These are phyloP conservation scores for Chrysosporium queenslandicum DNA, from an alignment of 2,329 filamentous ascomycete genomes.

Conservation along the genomic window DNA sequence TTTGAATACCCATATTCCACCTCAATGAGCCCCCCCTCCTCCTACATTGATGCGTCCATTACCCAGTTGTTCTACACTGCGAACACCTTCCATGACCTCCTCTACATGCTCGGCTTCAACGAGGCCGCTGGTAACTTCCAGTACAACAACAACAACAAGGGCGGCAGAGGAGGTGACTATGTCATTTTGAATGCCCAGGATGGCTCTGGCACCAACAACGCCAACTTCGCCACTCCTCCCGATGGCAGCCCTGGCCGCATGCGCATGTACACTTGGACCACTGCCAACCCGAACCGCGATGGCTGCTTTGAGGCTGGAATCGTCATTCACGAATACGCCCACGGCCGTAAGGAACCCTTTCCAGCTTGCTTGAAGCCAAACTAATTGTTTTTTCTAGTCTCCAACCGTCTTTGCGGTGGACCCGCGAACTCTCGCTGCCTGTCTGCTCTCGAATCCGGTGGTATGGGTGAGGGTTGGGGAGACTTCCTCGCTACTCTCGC, in stretches of 20 bases:
- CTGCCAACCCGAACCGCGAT: conserved; percentile 14
- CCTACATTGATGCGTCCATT: conserved; percentile 14
- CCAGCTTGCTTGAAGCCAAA: not conserved
- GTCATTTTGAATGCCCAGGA: conserved; percentile 15
- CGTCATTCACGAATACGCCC: conserved; percentile 16
- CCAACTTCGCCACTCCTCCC: conserved; percentile 16
- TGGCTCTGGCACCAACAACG: conserved; percentile 16
- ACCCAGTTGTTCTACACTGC: conserved; percentile 16
- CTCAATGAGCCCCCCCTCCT: conserved; percentile 4
- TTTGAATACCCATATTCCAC: conserved; percentile 14
- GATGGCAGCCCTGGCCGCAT: conserved; percentile 15
- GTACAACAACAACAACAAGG: conserved; percentile 13
- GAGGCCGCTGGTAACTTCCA: conserved; percentile 15
- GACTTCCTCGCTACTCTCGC: conserved; percentile 15
- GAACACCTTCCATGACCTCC: conserved; percentile 14
- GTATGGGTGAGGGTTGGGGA: conserved; percentile 17
- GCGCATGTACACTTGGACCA: conserved; percentile 17
- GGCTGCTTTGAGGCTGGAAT: conserved; percentile 15
- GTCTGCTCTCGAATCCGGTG: conserved; percentile 14
- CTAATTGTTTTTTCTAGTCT: conserved; percentile 9
- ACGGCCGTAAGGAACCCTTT: conserved; percentile 14
- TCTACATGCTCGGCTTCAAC: conserved; percentile 13
- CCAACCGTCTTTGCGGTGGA: conserved; percentile 16
- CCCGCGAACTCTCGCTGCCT: conserved; percentile 15
- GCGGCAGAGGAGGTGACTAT: conserved; percentile 13